phyloP scores from a whole-genome alignment of 176 grass and related monocot genomes.

The Chloris gayana region DNA sequence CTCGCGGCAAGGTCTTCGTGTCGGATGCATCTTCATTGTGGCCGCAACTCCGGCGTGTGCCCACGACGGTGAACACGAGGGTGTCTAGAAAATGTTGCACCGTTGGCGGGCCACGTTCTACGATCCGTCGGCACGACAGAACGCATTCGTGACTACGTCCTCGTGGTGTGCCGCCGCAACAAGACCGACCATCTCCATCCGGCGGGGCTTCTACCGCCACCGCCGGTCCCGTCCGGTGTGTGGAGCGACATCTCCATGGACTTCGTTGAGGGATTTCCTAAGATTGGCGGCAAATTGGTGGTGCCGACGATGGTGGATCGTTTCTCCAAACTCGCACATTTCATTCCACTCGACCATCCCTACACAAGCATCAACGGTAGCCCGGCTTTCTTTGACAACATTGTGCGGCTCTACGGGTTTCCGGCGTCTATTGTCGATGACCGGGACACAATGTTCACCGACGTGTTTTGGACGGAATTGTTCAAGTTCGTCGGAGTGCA shows the following conservation, averaged over 20 bases:
- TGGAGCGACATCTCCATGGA: background rate
- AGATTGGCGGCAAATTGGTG: background rate
- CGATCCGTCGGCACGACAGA: too few relatives aligned
- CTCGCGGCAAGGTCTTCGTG: too few relatives aligned
- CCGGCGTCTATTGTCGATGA: too few relatives aligned
- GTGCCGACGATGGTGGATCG: background rate
- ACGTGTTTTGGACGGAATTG: too few relatives aligned
- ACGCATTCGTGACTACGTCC: background rate
- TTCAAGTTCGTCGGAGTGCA: too few relatives aligned
- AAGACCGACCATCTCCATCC: background rate
- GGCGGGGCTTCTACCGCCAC: background rate
- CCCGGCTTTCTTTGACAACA: background rate
- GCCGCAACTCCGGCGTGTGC: background rate
- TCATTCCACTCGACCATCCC: background rate
- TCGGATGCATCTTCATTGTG: background rate
- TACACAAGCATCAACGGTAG: background rate
- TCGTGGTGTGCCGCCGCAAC: background rate
- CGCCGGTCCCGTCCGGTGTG: background rate
- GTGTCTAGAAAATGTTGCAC: background rate
- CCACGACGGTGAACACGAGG: background rate
- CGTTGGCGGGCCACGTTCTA: background rate
- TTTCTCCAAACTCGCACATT: background rate
- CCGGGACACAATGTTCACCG: too few relatives aligned
- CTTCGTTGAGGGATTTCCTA: background rate
- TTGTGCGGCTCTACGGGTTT: too few relatives aligned